A percentile compares a stretch with the other conserved stretches of the same genome.
Evolutionary conservation across 805 yeast species (phyloP).

Genomic region (Candida nonsorbophila): DNA sequence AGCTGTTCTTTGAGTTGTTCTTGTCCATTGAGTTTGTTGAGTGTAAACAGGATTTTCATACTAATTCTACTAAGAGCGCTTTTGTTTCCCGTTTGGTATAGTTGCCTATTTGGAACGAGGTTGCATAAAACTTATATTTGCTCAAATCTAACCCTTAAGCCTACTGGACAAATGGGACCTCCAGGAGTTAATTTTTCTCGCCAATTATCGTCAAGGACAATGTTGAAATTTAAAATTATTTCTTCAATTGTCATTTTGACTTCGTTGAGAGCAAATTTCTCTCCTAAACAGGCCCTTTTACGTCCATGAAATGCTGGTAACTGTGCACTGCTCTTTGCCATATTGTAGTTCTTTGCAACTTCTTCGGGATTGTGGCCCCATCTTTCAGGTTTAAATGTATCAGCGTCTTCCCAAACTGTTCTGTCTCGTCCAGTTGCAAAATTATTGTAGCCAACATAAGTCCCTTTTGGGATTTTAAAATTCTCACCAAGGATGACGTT

Average conservation of each 20-base stretch:
- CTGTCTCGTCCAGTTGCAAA: slow-evolving; percentile 45
- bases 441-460: slow-evolving; percentile 53
- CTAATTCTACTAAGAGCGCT: no score
- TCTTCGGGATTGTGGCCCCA: slow-evolving; percentile 45
- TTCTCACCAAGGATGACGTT: slow-evolving; percentile 33
- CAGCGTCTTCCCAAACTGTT: slow-evolving; percentile 39
- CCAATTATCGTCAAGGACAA: slow-evolving; percentile 41
- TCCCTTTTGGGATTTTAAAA: slow-evolving; percentile 43
- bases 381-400: slow-evolving; percentile 41
- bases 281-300: slow-evolving; percentile 56
- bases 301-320: slow-evolving; percentile 58
- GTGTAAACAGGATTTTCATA: no score
- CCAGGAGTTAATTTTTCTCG: slow-evolving; percentile 48
- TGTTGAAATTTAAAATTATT: slow-evolving; percentile 29
- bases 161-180: slow-evolving; percentile 51
- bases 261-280: slow-evolving; percentile 48
- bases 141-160: slow-evolving; percentile 15
- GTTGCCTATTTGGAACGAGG: background rate
- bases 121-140: background rate
- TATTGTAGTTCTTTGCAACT: slow-evolving; percentile 33
- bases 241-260: slow-evolving; percentile 33
- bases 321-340: slow-evolving; percentile 39
- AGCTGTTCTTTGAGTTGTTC: no score
- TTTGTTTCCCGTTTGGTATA: no score
- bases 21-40: no score